Evolutionary conservation across 345 rosid species (phyloP).

Genomic region (Jatropha curcas): DNA sequence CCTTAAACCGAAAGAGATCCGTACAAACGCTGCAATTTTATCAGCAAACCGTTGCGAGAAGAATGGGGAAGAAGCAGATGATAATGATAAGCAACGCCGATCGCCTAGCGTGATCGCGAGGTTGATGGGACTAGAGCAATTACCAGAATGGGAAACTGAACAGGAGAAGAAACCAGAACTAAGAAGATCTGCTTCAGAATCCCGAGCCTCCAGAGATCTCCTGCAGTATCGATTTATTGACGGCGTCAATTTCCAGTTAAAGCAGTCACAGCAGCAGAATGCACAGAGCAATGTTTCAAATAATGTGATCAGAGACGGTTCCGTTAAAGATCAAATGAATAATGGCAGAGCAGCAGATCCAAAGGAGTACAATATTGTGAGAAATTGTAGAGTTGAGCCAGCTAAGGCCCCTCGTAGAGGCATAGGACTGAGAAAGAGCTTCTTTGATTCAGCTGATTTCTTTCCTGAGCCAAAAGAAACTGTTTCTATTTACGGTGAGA

Average conservation of each 20-base stretch:
- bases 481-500: slow-evolving; percentile 51
- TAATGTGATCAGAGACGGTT: slow-evolving; percentile 24
- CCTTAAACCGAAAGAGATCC: slow-evolving; percentile 84
- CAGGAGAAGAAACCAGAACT: slow-evolving; percentile 52
- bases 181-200: slow-evolving; percentile 95
- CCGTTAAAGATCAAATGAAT: slow-evolving; percentile 21
- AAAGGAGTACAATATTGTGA: slow-evolving; percentile 19
- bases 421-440: slow-evolving; percentile 49
- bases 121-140: slow-evolving; percentile 87
- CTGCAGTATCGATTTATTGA: slow-evolving; percentile 57
- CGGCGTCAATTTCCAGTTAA: slow-evolving; percentile 44
- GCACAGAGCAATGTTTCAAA: slow-evolving; percentile 22
- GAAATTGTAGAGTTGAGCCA: slow-evolving; percentile 46
- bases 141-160: slow-evolving; percentile 55
- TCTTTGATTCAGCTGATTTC: slow-evolving; percentile 75
- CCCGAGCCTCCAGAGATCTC: slow-evolving; percentile 63
- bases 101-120: slow-evolving; percentile 91
- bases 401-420: slow-evolving; percentile 43
- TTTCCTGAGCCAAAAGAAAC: slow-evolving; percentile 71
- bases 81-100: slow-evolving; percentile 45
- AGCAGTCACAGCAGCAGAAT: slow-evolving; percentile 36
- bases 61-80: slow-evolving; percentile 29
- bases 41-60: slow-evolving; percentile 32
- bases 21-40: slow-evolving; percentile 41
- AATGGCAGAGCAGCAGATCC: slow-evolving; percentile 30